A percentile compares a stretch with the other conserved stretches of the same genome.
Conservation (phyloP, 257 asterid species). For the Solanum pennellii region DNA sequence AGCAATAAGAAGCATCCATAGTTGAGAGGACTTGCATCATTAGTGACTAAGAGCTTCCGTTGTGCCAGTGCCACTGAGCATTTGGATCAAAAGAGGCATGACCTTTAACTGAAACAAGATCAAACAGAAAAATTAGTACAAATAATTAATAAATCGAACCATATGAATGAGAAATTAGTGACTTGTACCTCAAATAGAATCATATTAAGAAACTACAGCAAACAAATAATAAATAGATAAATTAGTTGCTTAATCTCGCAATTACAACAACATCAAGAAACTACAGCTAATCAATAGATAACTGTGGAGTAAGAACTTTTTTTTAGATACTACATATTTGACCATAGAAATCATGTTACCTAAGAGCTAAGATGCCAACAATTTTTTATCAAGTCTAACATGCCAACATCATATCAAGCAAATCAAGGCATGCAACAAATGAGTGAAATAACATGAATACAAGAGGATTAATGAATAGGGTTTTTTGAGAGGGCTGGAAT, state of each 20-base stretch:
- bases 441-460: background rate
- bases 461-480: background rate
- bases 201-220: background rate
- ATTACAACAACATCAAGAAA: background rate
- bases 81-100: background rate
- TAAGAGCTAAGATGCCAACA: background rate
- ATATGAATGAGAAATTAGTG: background rate
- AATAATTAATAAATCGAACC: background rate
- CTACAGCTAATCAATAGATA: background rate
- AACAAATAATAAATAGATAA: background rate
- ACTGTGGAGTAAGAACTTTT: background rate
- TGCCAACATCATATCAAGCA: background rate
- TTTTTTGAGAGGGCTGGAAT: background rate
- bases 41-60: background rate
- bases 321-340: background rate
- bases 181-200: background rate
- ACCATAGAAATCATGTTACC: background rate
- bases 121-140: background rate
- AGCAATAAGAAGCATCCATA: constrained; percentile 15
- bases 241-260: background rate
- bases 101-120: constrained; percentile 12
- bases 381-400: background rate
- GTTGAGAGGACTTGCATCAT: background rate
- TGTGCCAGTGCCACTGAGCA: constrained; percentile 15
- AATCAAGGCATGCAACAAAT: background rate